These are phyloP conservation scores for Diaporthe humulicola DNA, from an alignment of 2,329 filamentous ascomycete species.

Conservation along the genomic window DNA sequence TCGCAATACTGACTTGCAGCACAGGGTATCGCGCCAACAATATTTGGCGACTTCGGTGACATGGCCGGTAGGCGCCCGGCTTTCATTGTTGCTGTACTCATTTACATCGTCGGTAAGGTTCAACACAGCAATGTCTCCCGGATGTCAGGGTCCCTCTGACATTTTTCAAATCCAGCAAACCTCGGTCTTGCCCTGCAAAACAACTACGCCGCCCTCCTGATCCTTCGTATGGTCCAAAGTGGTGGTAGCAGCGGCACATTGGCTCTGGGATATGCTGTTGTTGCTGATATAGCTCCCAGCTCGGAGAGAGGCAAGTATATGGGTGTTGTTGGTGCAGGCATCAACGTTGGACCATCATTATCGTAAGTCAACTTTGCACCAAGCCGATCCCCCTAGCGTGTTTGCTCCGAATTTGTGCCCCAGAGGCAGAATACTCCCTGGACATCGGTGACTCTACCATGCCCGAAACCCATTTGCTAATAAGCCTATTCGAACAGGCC, in stretches of 20 bases:
- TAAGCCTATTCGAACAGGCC: conserved; percentile 51
- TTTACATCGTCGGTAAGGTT: conserved; percentile 60
- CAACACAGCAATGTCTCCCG: too few relatives aligned
- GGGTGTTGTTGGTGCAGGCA: conserved; percentile 72
- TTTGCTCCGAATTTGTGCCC: neutral
- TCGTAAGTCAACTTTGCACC: conserved; percentile 46
- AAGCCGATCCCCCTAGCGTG: neutral
- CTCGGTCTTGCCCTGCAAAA: conserved; percentile 71
- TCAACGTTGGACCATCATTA: conserved; percentile 67
- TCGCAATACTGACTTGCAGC: neutral
- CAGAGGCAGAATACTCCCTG: neutral
- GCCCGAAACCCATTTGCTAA: neutral
- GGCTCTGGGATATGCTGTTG: conserved; percentile 78
- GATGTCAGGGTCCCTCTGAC: neutral
- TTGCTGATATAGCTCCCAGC: conserved; percentile 78
- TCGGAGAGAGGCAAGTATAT: conserved; percentile 81
- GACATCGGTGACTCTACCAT: neutral
- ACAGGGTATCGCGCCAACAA: conserved; percentile 67
- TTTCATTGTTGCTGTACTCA: conserved; percentile 68
- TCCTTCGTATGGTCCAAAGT: conserved; percentile 74
- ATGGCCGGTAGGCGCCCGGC: conserved; percentile 72
- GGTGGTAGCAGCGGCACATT: conserved; percentile 76
- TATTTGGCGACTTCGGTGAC: conserved; percentile 74
- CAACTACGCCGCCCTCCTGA: conserved; percentile 68
- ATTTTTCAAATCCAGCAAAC: conserved; percentile 57